Percentiles rank a stretch among this genome's conserved stretches.
These are phyloP conservation scores for Podaxis pistillaris DNA, from an alignment of 768 basidiomycete genomes.

Conservation along the genomic window DNA sequence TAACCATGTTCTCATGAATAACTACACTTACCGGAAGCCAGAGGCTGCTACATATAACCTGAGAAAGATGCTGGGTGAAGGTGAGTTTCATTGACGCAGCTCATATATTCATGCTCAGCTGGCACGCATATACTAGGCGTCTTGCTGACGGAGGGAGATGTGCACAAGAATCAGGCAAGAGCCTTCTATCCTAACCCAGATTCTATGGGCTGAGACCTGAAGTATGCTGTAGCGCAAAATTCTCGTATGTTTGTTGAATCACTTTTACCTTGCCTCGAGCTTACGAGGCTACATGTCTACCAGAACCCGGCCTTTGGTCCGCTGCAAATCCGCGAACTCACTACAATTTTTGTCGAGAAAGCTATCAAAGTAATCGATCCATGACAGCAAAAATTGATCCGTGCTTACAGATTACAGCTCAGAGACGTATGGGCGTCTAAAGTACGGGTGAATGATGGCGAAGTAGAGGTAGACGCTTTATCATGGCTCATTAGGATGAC, in stretches of 20 bases:
- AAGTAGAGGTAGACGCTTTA: slow-evolving; percentile 47
- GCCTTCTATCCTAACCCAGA: neutral
- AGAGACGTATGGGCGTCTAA: slow-evolving; percentile 45
- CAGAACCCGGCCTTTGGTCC: slow-evolving; percentile 68
- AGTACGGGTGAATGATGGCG: slow-evolving; percentile 25
- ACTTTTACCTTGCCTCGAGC: neutral
- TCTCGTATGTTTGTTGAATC: slow-evolving; percentile 27
- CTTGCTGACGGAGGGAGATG: slow-evolving; percentile 42
- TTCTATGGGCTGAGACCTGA: too few species aligned
- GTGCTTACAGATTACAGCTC: slow-evolving; percentile 32
- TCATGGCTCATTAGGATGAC: slow-evolving; percentile 10
- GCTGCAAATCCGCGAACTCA: slow-evolving; percentile 53
- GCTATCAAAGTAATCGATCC: slow-evolving; percentile 38
- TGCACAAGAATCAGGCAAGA: slow-evolving; percentile 40
- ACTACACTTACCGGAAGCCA: slow-evolving; percentile 54
- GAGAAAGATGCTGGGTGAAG: slow-evolving; percentile 38
- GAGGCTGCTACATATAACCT: slow-evolving; percentile 36
- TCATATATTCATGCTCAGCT: neutral
- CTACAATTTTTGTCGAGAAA: slow-evolving; percentile 52
- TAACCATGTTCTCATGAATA: slow-evolving; percentile 57
- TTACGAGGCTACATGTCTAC: neutral
- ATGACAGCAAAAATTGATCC: neutral
- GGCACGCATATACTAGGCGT: slow-evolving; percentile 34
- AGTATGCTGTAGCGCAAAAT: slow-evolving; percentile 32
- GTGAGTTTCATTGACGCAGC: slow-evolving; percentile 17